Base-by-base conservation (phyloP, 495 filamentous ascomycete genomes). In the Elasticomyces elasticus region DNA sequence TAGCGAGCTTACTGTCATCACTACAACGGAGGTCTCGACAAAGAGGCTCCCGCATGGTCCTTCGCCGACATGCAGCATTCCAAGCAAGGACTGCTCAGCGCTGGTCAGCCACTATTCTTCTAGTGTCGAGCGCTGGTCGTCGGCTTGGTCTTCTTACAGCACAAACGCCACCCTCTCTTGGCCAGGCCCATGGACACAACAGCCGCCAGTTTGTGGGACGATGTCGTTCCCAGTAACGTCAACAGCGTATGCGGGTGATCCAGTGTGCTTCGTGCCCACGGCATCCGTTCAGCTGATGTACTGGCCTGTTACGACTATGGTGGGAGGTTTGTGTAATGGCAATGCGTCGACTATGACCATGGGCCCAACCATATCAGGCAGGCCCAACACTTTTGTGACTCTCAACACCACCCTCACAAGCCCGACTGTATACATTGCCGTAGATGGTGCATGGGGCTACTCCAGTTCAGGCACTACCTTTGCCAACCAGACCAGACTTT, bases 391-490 rank as follows among this genome's bases (percentile, higher is more conserved):
- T 17, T 2, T 41, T 27, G 52, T 48, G 13, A 55, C 43, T 2
- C 24, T 48, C 5, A 49, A 49, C 23, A 55, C 52, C 27, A 55
- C 52, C 7, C 22, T 55, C 9, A 48, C 43, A 1, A 38, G 27
- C 15, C 52, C 52, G 22, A 55, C 52, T 2, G 44, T 40, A 17
- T 55, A 55, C 43, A 55, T 55, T 1, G 10, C n/a, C 1, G 5
- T 55, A 12, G 25, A 31, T 3, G 52, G 52, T 0, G 17, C 17
- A 23, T 55, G 48, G 48, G 48, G 30, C 12, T 51, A 51, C 24
- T 38, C 27, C 12, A 37, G 42, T 19, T 15, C n/a, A 17, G 26
- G 28, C 3, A 48, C 42, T 6, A 25, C n/a, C 30, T 38, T 26
- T 26, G 33, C 10, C 5, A 24, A 37, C 30, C 33, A 37, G 30